Evolutionary conservation across 495 filamentous ascomycete genomes (phyloP).

Genomic region (Talaromyces stipitatus): DNA sequence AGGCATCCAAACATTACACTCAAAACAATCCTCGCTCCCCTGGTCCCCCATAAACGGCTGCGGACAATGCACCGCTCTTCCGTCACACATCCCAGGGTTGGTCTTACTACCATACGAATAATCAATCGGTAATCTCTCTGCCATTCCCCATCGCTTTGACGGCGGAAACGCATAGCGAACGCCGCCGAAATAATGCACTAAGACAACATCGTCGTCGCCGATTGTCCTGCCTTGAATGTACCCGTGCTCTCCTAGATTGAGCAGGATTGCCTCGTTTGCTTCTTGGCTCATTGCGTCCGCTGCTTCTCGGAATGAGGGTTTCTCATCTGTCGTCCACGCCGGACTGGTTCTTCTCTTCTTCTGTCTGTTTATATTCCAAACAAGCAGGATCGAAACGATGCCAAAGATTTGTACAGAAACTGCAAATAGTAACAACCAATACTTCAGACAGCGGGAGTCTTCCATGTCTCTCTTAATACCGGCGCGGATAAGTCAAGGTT

Average conservation of each 20-base stretch:
- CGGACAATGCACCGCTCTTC: slow-evolving; percentile 26
- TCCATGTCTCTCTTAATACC: neutral
- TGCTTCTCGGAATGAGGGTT: neutral
- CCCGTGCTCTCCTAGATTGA: slow-evolving; percentile 17
- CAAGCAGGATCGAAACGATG: neutral
- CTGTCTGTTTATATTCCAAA: neutral
- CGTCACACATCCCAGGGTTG: slow-evolving; percentile 19
- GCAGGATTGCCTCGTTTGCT: neutral
- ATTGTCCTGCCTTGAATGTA: slow-evolving; percentile 30
- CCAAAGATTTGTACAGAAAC: neutral
- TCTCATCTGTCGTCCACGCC: neutral
- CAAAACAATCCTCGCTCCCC: slow-evolving; percentile 36
- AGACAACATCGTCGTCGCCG: slow-evolving; percentile 8
- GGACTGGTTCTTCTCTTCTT: neutral
- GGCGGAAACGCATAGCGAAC: slow-evolving; percentile 36
- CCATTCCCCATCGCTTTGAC: slow-evolving; percentile 27
- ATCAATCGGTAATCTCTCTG: slow-evolving; percentile 18
- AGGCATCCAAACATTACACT: slow-evolving; percentile 37
- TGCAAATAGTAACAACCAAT: neutral
- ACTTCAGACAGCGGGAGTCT: neutral
- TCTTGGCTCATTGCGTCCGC: too few relatives aligned
- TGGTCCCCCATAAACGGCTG: slow-evolving; percentile 17
- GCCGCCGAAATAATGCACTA: slow-evolving; percentile 37
- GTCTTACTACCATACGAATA: slow-evolving; percentile 31
- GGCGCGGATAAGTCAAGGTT: too few relatives aligned